phyloP scores from a whole-genome alignment of 441 rosid genomes.

The Metrosideros polymorpha region DNA sequence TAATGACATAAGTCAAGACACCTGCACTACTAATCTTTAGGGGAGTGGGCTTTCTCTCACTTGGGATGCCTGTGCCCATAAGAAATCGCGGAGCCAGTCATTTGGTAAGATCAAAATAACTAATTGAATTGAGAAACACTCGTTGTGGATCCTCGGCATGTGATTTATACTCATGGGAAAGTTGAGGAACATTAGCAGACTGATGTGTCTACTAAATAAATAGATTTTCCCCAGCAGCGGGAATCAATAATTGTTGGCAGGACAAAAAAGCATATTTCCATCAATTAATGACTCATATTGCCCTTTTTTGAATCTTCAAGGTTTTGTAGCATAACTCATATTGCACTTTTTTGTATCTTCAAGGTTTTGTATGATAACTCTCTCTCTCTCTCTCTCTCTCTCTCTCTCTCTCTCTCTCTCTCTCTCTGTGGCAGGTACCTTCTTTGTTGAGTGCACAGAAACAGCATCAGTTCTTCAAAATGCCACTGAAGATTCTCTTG shows the following conservation, averaged over 20 bases:
- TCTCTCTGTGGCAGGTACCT: slow-evolving; percentile 47
- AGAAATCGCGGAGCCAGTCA: neutral
- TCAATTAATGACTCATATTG: neutral
- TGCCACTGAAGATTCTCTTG: slow-evolving; percentile 89
- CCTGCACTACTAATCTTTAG: neutral
- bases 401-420: neutral
- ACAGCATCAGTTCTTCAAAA: slow-evolving; percentile 93
- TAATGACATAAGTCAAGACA: neutral
- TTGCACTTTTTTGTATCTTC: neutral
- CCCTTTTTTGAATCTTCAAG: neutral
- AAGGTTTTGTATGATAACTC: neutral
- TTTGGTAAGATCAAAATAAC: neutral
- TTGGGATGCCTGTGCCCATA: neutral
- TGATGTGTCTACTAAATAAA: neutral
- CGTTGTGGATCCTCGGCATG: neutral
- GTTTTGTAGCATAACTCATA: neutral
- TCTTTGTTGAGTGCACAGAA: slow-evolving; percentile 88
- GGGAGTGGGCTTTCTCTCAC: neutral
- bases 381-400: neutral
- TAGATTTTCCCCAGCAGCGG: neutral
- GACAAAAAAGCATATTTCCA: neutral
- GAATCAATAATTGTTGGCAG: neutral
- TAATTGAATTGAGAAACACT: neutral
- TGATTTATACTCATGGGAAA: neutral
- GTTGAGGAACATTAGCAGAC: neutral